These are phyloP conservation scores for Pyracantha coccinea DNA, from an alignment of 331 rosid genomes.

Conservation along the genomic window DNA sequence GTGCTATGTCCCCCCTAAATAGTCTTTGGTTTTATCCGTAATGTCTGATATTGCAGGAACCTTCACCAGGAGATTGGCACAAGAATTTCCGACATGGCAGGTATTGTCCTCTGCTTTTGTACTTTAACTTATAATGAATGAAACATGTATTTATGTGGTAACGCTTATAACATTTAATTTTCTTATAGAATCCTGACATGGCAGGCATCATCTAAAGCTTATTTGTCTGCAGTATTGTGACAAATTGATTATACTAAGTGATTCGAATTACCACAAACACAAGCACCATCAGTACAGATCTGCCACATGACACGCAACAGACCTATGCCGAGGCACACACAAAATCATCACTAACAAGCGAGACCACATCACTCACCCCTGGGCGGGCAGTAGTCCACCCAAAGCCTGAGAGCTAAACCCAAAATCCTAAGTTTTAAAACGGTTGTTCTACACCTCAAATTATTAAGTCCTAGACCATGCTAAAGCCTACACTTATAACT, in stretches of 20 bases:
- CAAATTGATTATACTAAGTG: neutral
- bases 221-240: neutral
- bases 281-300: too few species aligned
- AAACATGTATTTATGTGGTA: neutral
- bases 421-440: neutral
- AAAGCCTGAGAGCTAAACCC: neutral
- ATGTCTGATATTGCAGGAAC: conserved; percentile 54
- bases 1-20: neutral
- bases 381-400: neutral
- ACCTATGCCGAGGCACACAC: too few species aligned
- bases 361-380: neutral
- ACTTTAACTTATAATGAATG: neutral
- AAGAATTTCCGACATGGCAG: conserved; percentile 92
- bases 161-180: neutral
- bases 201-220: too few species aligned
- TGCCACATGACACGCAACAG: too few species aligned
- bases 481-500: neutral
- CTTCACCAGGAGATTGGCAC: conserved; percentile 76
- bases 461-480: neutral
- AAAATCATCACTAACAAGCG: too few species aligned
- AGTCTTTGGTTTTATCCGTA: conserved; percentile 9
- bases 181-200: neutral
- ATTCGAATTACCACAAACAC: neutral
- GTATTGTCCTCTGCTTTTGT: conserved; percentile 35
- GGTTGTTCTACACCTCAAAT: neutral